phyloP scores from a whole-genome alignment of 2,329 filamentous ascomycete species.

The Phaeosphaeria sp. region DNA sequence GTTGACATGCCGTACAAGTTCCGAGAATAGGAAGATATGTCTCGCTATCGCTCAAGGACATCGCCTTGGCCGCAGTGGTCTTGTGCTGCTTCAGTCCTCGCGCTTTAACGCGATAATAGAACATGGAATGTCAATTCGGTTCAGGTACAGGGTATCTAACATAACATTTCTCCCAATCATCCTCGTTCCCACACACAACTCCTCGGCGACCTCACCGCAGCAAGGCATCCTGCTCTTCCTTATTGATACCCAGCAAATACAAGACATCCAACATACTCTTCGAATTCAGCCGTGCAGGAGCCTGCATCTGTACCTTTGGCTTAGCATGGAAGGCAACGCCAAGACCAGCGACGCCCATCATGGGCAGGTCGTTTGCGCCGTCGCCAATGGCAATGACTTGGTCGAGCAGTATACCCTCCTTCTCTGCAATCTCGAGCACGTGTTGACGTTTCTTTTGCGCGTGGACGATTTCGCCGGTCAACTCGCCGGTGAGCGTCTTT shows the following conservation, averaged over 20 bases:
- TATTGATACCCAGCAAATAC: constrained; percentile 75
- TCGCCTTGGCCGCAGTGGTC: too few relatives aligned
- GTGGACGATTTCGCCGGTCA: constrained; percentile 75
- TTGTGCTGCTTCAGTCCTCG: too few relatives aligned
- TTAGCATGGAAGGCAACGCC: constrained; percentile 88
- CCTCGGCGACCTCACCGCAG: constrained; percentile 1
- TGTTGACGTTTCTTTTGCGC: constrained; percentile 76
- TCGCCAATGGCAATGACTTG: constrained; percentile 80
- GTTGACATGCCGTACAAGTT: too few relatives aligned
- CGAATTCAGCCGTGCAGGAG: constrained; percentile 74
- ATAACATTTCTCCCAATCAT: background rate
- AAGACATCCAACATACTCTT: constrained; percentile 74
- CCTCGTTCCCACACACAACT: background rate
- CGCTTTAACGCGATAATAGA: too few relatives aligned
- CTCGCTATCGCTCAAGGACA: too few relatives aligned
- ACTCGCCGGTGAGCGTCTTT: constrained; percentile 71
- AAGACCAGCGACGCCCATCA: constrained; percentile 77
- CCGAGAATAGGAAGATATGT: background rate
- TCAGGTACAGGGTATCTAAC: background rate
- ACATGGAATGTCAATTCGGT: background rate
- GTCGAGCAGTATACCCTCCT: constrained; percentile 69
- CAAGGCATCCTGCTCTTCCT: constrained; percentile 65
- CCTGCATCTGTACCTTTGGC: constrained; percentile 79
- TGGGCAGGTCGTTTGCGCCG: constrained; percentile 81
- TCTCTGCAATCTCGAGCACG: constrained; percentile 71